A percentile compares a stretch with the other conserved stretches of the same genome.
Evolutionary conservation across 345 rosid species (phyloP).

Genomic region (Salix suchowensis): DNA sequence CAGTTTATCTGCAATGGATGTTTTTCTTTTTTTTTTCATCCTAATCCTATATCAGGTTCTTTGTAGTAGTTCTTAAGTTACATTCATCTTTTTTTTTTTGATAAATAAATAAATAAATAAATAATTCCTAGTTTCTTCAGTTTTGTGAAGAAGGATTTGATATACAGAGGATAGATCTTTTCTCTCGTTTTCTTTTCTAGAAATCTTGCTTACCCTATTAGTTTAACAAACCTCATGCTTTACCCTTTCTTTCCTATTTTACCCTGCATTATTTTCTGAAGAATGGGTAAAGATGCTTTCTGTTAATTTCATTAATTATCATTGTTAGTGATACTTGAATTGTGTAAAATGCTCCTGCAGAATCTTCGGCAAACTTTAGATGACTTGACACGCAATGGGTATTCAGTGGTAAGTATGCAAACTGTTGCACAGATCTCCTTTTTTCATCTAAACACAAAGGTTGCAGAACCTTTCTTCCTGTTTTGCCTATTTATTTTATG

Average conservation of each 20-base stretch:
- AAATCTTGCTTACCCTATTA: neutral
- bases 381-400: constrained; percentile 79
- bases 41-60: neutral
- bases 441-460: neutral
- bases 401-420: constrained; percentile 71
- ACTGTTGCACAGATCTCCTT: neutral
- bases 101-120: no score
- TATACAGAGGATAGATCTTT: neutral
- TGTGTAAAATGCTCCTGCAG: constrained; percentile 38
- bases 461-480: neutral
- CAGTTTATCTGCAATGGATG: neutral
- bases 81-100: neutral
- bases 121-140: neutral
- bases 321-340: constrained; percentile 1
- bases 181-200: neutral
- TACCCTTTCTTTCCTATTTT: neutral
- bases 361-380: constrained; percentile 97
- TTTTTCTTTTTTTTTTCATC: neutral
- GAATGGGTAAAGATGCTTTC: neutral
- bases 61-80: neutral
- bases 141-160: neutral
- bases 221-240: neutral
- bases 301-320: neutral
- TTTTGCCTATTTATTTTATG: neutral
- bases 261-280: neutral